A percentile compares a stretch with the other conserved stretches of the same genome.
Conservation (phyloP, 108 stramenopile genomes). For the Nitzschia sp. region DNA sequence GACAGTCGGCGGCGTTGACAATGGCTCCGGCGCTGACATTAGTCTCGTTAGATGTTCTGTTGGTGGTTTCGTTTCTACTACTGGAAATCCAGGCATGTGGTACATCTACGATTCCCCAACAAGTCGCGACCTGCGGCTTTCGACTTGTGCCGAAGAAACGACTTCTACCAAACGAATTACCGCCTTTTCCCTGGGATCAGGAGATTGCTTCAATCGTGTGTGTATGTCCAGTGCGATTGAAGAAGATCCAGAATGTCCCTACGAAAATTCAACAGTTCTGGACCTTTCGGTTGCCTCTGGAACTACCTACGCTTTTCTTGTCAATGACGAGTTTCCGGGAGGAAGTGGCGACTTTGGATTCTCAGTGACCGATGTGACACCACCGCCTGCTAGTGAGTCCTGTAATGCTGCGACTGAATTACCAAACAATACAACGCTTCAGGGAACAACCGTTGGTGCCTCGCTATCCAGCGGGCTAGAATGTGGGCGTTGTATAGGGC, state of each 20-base stretch:
- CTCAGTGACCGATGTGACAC: background rate
- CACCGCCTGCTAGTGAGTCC: background rate
- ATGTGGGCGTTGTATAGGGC: background rate
- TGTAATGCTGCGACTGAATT: constrained; percentile 4
- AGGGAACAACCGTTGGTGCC: constrained; percentile 14
- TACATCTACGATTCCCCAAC: background rate
- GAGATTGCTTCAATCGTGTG: background rate
- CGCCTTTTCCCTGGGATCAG: background rate
- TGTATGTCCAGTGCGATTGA: background rate
- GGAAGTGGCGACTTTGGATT: constrained; percentile 8
- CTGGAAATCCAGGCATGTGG: constrained; percentile 12
- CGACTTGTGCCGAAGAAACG: background rate
- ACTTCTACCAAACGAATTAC: constrained; percentile 1
- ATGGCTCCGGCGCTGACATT: background rate
- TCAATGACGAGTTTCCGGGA: background rate
- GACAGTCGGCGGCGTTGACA: background rate
- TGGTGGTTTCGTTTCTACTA: background rate
- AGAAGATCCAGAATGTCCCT: constrained; percentile 9
- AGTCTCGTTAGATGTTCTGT: background rate
- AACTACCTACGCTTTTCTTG: background rate
- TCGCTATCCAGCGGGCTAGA: background rate
- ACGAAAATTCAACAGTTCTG: background rate
- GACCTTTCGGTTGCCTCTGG: background rate
- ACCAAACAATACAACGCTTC: background rate
- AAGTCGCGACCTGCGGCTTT: background rate